phyloP scores from a whole-genome alignment of 1,139 yeast species.

The Hansenula lynferdii region DNA sequence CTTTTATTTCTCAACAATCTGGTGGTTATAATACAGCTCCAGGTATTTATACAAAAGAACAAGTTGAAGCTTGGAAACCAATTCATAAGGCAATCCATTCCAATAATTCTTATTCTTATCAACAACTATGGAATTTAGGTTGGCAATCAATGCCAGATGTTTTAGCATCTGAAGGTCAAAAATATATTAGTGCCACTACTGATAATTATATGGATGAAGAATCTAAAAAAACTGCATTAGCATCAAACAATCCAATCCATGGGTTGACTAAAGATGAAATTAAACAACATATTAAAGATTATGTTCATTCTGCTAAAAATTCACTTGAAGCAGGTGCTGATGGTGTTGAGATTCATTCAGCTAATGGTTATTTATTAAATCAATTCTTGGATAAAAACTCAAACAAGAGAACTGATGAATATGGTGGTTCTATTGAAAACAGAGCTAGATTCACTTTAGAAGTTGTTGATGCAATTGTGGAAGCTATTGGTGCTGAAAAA shows the following conservation, averaged over 20 bases:
- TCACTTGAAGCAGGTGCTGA: conserved; percentile 56
- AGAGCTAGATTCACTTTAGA: conserved; percentile 55
- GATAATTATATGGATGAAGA: conserved; percentile 28
- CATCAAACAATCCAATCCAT: conserved; percentile 14
- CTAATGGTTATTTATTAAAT: conserved; percentile 65
- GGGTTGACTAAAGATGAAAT: conserved; percentile 36
- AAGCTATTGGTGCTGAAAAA: conserved; percentile 47
- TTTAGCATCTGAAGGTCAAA: conserved; percentile 27
- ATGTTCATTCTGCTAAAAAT: conserved; percentile 38
- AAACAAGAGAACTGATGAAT: conserved; percentile 60
- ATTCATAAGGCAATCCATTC: conserved; percentile 45
- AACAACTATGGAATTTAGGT: conserved; percentile 61
- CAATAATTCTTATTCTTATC: conserved; percentile 42
- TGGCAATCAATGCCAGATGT: conserved; percentile 42
- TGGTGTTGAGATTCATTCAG: conserved; percentile 62
- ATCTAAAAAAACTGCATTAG: conserved; percentile 16
- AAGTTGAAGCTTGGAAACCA: conserved; percentile 45
- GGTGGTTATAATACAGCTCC: conserved; percentile 34
- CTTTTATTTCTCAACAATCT: conserved; percentile 26
- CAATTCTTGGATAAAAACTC: conserved; percentile 48
- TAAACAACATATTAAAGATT: conserved; percentile 32
- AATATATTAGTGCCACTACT: conserved; percentile 11
- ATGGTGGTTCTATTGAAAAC: conserved; percentile 66
- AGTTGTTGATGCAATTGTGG: conserved; percentile 46
- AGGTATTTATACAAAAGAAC: conserved; percentile 47